Conservation (phyloP, 345 rosid species). For the Brassica cretica region DNA sequence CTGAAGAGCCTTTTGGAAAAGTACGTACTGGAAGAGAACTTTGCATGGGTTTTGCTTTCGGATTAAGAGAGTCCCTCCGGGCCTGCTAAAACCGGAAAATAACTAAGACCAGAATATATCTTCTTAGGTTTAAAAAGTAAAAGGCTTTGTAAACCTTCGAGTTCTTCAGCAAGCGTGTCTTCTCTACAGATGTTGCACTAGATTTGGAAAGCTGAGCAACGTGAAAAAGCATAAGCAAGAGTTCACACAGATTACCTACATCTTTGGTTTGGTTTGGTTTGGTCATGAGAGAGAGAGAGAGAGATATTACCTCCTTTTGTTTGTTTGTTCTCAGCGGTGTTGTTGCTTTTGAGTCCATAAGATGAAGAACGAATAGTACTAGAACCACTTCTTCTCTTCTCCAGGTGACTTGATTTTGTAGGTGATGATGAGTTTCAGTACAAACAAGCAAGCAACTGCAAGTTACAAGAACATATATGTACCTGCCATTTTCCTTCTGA, state of each 20-base stretch:
- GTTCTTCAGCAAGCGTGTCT: conserved; percentile 24
- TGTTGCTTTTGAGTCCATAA: conserved; percentile 17
- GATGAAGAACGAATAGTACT: conserved; percentile 19
- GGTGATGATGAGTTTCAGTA: not conserved
- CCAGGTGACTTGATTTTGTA: conserved; percentile 29
- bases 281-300: not conserved
- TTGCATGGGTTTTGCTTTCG: conserved; percentile 17
- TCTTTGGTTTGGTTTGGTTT: conserved; percentile 7
- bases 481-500: conserved; percentile 62
- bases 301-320: conserved; percentile 31
- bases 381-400: conserved; percentile 13
- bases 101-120: conserved; percentile 11
- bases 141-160: conserved; percentile 26
- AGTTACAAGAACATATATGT: not conserved
- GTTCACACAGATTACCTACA: not conserved
- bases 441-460: conserved; percentile 17
- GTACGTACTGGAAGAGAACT: not conserved
- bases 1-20: conserved; percentile 21
- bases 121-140: not conserved
- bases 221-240: not conserved
- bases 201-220: conserved; percentile 21
- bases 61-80: conserved; percentile 16
- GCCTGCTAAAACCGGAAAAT: conserved; percentile 7
- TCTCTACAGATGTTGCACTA: conserved; percentile 33
- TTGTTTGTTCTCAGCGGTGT: conserved; percentile 10